Evolutionary conservation across 495 filamentous ascomycete species (phyloP), one percentile per base, ranked within the genome.

Genomic region (Aspergillus saccharolyticus): DNA sequence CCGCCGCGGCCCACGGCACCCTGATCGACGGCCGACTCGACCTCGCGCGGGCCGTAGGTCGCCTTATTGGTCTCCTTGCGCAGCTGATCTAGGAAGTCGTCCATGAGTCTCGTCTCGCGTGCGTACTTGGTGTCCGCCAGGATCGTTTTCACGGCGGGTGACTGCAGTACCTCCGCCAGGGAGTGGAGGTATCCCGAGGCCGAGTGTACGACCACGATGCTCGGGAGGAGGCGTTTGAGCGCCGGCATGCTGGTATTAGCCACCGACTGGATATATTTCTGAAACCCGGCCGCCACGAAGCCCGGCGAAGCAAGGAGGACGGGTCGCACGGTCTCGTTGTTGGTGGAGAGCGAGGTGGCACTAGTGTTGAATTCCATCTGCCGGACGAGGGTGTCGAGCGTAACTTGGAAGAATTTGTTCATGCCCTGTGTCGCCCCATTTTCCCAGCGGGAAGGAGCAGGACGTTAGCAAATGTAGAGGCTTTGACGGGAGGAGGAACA

Each of bases 251-350:
- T 73, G 39, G 70, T 74, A 17, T 66, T 61, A 12, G 90, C 94
- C 43, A 86, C 82, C 1, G 78, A 76, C 43, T 90, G 82, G 61
- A 96, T 90, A 72, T 88, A 88, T 42, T 85, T 85, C 49, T 88
- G 86, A 71, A 98, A 96, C 2, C 83, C 82, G 3, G 83, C 71
- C 1, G 94, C 93, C 7, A 87, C 83, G 63, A 96, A 98, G 0
- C 93, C 94, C 0, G 94, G 94, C 46, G 88, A 91, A 10, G 91
- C 94, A 20, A 98, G 78, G 19, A 98, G 78, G n/a, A 97, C 72
- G 0, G 91, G 90, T 54, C 85, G 75, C 6, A 78, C 70, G 50
- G 64, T 44, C 43, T 72, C 71, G 55, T 67, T 71, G 61, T 62
- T 70, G 20, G 65, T 69, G 43, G 33, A 39, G 33, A 69, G 66